Conservation (phyloP, 208 protist species). For the Novymonas esmeraldas region DNA sequence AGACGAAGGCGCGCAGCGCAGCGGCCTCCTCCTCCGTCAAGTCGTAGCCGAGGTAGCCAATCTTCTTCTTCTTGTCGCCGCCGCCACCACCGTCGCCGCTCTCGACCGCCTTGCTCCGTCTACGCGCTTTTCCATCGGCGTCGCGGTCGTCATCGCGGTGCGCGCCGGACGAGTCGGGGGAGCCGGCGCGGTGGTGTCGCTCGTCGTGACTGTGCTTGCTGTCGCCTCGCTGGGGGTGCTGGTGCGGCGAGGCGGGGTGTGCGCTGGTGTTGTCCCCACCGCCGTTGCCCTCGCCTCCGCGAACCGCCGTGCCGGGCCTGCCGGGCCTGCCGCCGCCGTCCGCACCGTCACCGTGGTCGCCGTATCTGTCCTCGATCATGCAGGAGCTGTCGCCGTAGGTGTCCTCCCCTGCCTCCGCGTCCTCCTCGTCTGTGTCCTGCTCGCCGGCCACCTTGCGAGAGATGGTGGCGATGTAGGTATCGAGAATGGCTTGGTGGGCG, state of each 20-base stretch:
- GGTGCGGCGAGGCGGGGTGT: constrained; percentile 1
- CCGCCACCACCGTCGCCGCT: neutral
- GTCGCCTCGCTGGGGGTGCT: neutral
- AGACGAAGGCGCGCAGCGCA: constrained; percentile 62
- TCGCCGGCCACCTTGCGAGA: constrained; percentile 68
- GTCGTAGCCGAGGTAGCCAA: constrained; percentile 85
- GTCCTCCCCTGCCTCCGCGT: constrained; percentile 26
- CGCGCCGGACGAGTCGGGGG: neutral
- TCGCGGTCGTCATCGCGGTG: constrained; percentile 11
- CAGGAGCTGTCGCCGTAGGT: constrained; percentile 7
- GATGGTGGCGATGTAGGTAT: constrained; percentile 88
- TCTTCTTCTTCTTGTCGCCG: constrained; percentile 57
- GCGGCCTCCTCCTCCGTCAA: constrained; percentile 75
- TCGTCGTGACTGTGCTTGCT: neutral
- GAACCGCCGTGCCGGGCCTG: neutral
- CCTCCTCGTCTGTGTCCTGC: constrained; percentile 38
- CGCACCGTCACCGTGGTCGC: constrained; percentile 4
- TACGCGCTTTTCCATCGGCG: constrained; percentile 3
- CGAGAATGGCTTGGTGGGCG: constrained; percentile 69
- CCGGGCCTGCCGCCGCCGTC: neutral
- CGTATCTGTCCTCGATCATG: constrained; percentile 22
- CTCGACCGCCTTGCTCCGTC: neutral
- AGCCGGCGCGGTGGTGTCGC: neutral
- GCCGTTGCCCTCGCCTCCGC: neutral
- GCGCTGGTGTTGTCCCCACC: neutral